A percentile compares a stretch with the other conserved stretches of the same genome.
Evolutionary conservation across 2,329 filamentous ascomycete genomes (phyloP).

Genomic region (Aspergillus arachidicola): DNA sequence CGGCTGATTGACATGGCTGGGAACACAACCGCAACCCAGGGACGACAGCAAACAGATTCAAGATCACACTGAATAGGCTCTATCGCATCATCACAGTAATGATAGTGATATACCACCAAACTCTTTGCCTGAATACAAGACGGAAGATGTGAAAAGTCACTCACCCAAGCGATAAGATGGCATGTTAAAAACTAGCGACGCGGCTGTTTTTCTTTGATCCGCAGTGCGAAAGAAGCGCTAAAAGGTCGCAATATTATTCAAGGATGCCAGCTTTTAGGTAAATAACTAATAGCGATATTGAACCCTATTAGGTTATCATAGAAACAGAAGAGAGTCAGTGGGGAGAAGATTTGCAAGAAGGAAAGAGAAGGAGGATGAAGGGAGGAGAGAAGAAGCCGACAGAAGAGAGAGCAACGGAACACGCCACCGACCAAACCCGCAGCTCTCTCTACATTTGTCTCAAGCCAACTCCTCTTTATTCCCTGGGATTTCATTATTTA

Average conservation of each 20-base stretch:
- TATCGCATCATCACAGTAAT: not conserved
- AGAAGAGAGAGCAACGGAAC: slow-evolving; percentile 21
- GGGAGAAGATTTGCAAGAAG: not conserved
- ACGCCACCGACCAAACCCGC: slow-evolving; percentile 28
- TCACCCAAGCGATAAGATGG: slow-evolving; percentile 21
- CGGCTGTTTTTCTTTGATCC: not conserved
- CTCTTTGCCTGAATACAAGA: not conserved
- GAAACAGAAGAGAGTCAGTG: slow-evolving; percentile 5
- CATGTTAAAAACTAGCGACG: slow-evolving; percentile 11
- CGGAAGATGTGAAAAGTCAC: slow-evolving; percentile 1
- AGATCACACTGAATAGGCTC: not conserved
- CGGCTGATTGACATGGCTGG: not conserved
- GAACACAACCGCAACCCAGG: not conserved
- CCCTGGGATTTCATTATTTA: not conserved
- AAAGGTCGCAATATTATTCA: not conserved
- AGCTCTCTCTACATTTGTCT: slow-evolving; percentile 3
- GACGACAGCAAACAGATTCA: not conserved
- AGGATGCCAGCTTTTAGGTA: not conserved
- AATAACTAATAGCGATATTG: no score
- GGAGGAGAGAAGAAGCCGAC: slow-evolving; percentile 13
- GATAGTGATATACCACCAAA: not conserved
- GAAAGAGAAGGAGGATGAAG: slow-evolving; percentile 6
- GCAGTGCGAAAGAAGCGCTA: slow-evolving; percentile 7
- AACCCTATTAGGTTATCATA: not conserved
- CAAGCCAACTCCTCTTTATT: not conserved